Evolutionary conservation across 2,329 filamentous ascomycete species (phyloP).

Genomic region (Teratosphaeria destructans): DNA sequence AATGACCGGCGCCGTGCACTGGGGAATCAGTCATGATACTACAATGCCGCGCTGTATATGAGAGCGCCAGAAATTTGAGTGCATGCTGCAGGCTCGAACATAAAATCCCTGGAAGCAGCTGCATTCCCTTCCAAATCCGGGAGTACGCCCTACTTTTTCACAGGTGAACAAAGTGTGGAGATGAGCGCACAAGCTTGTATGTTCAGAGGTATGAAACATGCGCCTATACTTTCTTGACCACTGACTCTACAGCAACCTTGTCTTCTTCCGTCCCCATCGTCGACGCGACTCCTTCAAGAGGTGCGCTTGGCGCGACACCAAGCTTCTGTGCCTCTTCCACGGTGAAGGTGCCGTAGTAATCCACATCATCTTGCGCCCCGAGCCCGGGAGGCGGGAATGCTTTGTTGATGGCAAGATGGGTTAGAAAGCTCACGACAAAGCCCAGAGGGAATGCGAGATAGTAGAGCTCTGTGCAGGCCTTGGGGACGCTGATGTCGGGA

Average conservation of each 20-base stretch:
- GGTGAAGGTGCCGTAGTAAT: constrained; percentile 27
- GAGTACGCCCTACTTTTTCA: too few species aligned
- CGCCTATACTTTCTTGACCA: background rate
- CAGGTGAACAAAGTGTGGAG: too few species aligned
- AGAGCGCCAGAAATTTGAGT: too few species aligned
- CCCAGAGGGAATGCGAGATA: constrained; percentile 35
- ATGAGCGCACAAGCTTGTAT: too few species aligned
- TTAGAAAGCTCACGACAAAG: constrained; percentile 29
- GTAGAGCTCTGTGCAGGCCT: constrained; percentile 30
- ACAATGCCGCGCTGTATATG: too few species aligned
- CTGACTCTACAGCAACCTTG: background rate
- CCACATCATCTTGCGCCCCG: constrained; percentile 23
- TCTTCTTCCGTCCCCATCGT: background rate
- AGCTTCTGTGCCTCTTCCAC: constrained; percentile 15
- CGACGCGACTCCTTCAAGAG: background rate
- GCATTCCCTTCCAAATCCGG: too few species aligned
- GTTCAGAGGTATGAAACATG: too few species aligned
- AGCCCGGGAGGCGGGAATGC: constrained; percentile 23
- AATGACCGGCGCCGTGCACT: too few species aligned
- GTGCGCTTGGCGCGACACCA: constrained; percentile 8
- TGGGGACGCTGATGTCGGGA: constrained; percentile 26
- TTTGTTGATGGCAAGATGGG: constrained; percentile 24
- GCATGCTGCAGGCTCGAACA: too few species aligned
- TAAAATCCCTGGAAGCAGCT: too few species aligned
- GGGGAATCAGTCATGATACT: too few species aligned